Conservation (phyloP, 805 yeast genomes). For the Cyberlindnera maritima region DNA sequence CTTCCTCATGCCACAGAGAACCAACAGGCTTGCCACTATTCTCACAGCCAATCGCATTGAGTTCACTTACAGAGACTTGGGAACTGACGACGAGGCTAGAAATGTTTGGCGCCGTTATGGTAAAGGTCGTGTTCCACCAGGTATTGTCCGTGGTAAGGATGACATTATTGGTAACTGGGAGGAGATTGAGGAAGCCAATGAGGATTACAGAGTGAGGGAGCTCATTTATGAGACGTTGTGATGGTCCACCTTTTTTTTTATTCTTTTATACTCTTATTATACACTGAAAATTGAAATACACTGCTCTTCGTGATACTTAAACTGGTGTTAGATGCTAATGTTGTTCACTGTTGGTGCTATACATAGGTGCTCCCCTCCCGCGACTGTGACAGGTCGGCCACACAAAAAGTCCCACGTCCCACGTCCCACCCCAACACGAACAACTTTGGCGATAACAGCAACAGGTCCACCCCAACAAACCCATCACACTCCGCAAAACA, state of each 20-base stretch:
- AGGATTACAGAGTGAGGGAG: conserved; percentile 63
- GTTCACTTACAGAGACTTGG: conserved; percentile 71
- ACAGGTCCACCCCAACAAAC: too few relatives aligned
- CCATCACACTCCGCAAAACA: too few relatives aligned
- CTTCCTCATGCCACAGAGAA: conserved; percentile 71
- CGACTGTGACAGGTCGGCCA: not conserved
- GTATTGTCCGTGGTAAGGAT: conserved; percentile 78
- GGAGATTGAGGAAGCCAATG: conserved; percentile 84
- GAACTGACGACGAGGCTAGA: conserved; percentile 85
- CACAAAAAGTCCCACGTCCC: not conserved
- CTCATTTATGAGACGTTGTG: conserved; percentile 62
- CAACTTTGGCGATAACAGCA: too few relatives aligned
- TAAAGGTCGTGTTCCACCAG: conserved; percentile 76
- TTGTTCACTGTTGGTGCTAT: too few relatives aligned
- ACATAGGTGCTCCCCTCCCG: not conserved
- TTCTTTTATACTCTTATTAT: not conserved
- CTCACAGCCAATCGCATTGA: conserved; percentile 69
- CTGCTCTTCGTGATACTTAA: too few relatives aligned
- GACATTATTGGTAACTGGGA: conserved; percentile 83
- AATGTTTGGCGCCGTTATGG: conserved; percentile 77
- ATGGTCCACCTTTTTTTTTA: conserved; percentile 2
- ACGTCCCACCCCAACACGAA: too few relatives aligned
- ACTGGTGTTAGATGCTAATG: too few relatives aligned
- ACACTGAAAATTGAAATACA: not conserved
- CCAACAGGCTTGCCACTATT: conserved; percentile 73